These are phyloP conservation scores for Umbilicaria muhlenbergii DNA, from an alignment of 495 filamentous ascomycete species.

Conservation along the genomic window DNA sequence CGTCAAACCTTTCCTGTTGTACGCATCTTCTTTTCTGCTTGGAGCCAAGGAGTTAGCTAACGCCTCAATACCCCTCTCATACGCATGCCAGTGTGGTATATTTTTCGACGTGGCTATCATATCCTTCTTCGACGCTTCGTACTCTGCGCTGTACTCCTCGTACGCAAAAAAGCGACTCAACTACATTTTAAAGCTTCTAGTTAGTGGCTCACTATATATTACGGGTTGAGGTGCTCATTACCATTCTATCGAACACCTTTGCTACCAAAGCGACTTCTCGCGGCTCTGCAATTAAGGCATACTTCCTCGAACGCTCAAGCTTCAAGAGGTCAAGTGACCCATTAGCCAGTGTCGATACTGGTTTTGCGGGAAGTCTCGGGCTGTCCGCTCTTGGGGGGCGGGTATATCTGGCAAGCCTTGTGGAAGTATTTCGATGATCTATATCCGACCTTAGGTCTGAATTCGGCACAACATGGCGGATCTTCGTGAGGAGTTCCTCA, in stretches of 20 bases:
- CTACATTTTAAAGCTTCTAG: constrained; percentile 23
- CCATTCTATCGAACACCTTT: constrained; percentile 58
- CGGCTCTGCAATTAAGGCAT: constrained; percentile 42
- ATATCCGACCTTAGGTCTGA: constrained; percentile 11
- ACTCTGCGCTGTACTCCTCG: constrained; percentile 76
- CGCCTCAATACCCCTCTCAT: constrained; percentile 79
- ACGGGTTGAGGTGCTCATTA: constrained; percentile 20
- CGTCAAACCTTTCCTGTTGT: constrained; percentile 57
- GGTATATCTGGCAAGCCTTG: no score
- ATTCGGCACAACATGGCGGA: constrained; percentile 19
- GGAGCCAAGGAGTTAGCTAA: constrained; percentile 62
- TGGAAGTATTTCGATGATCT: no score
- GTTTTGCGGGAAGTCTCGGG: constrained; percentile 10
- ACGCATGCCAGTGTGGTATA: constrained; percentile 61
- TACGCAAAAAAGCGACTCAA: constrained; percentile 71
- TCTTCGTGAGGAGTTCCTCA: constrained; percentile 23
- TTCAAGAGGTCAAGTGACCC: constrained; percentile 14
- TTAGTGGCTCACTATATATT: background rate
- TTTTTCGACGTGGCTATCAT: constrained; percentile 49
- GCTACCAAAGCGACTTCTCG: constrained; percentile 59
- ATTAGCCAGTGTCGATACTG: constrained; percentile 13
- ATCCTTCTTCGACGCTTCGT: constrained; percentile 67
- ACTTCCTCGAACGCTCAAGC: constrained; percentile 17
- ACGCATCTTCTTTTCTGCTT: constrained; percentile 43
- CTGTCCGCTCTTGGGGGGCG: no score